Base-by-base conservation (phyloP, 306 rosid genomes). In the Trifolium subterraneum region DNA sequence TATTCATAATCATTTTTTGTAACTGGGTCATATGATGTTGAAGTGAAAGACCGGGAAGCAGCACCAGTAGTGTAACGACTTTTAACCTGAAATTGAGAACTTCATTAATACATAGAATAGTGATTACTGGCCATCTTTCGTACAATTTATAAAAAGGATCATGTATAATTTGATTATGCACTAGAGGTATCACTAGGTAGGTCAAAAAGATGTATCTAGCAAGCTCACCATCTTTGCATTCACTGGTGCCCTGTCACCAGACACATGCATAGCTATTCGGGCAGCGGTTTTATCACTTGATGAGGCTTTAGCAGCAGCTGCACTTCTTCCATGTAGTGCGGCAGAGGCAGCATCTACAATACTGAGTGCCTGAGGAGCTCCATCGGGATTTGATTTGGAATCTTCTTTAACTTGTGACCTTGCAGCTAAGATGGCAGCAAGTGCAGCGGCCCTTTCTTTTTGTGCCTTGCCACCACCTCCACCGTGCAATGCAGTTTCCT, bases 281-380 rank as follows among this genome's bases (percentile, higher is more conserved):
- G 99, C 96, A 35, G 99, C 98, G 72, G 98, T 90, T 87, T 95
- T 95, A 78, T 90, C 97, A 84, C 85, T 81, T 59, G 98, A 75
- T 55, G 93, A 83, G 66, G 97, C 95, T 83, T 90, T 95, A 39
- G 99, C 97, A 29, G 99, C 96, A 74, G 96, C 92, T 14, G 99
- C 99, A 68, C 98, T 92, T 85, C 99, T 90, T 59, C 97, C 99
- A 70, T 95, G 98, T 58, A 95, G 97, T n/a, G 99, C 89, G 70
- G 99, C 99, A 82, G 99, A 95, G 10, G 98, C 98, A 80, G 98
- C 97, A 87, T 92, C 99, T 45, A 95, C 99, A 75, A 95, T 88
- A 77, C 99, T 95, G 76, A 81, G 87, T n/a, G 88, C 86, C 80
- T 82, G 96, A 84, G 90, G 78, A 50, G 90, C 93, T 51, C 87